Base-by-base conservation (phyloP, 768 basidiomycete genomes). In the Pleurotus cornucopiae region DNA sequence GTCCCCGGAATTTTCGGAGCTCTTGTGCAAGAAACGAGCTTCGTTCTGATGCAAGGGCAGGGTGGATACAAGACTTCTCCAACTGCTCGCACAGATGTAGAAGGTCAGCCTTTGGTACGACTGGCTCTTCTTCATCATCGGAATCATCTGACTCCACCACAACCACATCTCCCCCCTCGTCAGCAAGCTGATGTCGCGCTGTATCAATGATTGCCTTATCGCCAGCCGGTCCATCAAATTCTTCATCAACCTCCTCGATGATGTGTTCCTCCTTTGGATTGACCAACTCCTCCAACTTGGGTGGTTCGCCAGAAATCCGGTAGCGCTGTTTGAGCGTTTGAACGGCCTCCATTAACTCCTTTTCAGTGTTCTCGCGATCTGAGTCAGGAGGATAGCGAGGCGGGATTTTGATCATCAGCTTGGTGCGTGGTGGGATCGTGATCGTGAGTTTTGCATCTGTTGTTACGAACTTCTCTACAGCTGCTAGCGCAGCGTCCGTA, bases 401-500 rank as follows among this genome's bases (percentile, higher is more conserved):
- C 11, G 39, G 39, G 39, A 41, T 41, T 12, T 16, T 11, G 39
- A 41, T 41, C 16, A 16, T 41, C 47, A 25, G 63, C 47, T 46
- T 5, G 23, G 58, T 20, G 18, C 6, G 40, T 45, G 38, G 2
- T 23, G 55, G 49, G 5, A 57, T 21, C 25, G 55, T 56, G 49
- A 59, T 56, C 12, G 47, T 56, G 23, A 57, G 48, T 53, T 21
- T 57, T 2, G 54, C 47, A 13, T 14, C 20, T 5, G 18, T 40
- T 37, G 26, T 38, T 39, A 52, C n/a, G 43, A 61, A 54, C 25
- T 45, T 25, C 13, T 60, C 43, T 6, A 62, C 20, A 20, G 57
- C 48, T 23, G 55, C 58, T n/a, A 56, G 55, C 30, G 60, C 61
- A 6, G 21, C 25, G 44, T 53, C 41, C 23, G 23, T 18, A 46